Evolutionary conservation across 768 basidiomycete species (phyloP), one percentile per base, ranked within the genome.

Genomic region (Lentinula detonsa): DNA sequence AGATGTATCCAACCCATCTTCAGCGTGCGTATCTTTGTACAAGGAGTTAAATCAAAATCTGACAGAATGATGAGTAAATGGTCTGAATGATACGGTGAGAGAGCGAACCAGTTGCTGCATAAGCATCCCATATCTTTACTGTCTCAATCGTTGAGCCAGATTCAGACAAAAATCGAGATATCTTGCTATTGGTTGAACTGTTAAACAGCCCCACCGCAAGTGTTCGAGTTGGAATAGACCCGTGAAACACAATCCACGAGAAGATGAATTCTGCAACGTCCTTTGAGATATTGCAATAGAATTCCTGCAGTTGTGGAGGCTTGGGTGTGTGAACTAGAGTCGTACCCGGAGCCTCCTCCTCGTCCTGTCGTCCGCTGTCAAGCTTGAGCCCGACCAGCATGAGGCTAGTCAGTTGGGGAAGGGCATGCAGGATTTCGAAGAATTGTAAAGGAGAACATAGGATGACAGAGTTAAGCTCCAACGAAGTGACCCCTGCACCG

Each of bases 41-140:
- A 59, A 37, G 57, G 57, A 13, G 57, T 49, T 39, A 59, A 48
- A 49, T 59, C 57, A 23, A 59, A 48, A 11, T 31, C 57, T 59
- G 34, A 18, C 11, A 35, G 5, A 13, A 23, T 16, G 7, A 57
- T 45, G 21, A 13, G 4, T 16, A 57, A 7, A 4, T 15, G 35
- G 7, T 15, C 5, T 9, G 5, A 31, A 7, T 5, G 35, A 59
- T 10, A 49, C 35, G 23, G 1, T 23, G 15, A 39, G 21, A 35
- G 37, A n/a, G 49, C 57, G 6, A 21, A 35, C 57, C 37, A 37
- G 31, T 23, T 45, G 57, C 40, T 6, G 33, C 8, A 49, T 46
- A 46, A 33, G 57, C 57, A 37, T 59, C 57, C 57, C 57, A 50
- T 8, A 59, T 48, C 34, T 59, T 59, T 5, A 59, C 33, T 8